Percentiles rank a stretch among this genome's conserved stretches.
These are phyloP conservation scores for Vicia sativa DNA, from an alignment of 306 rosid genomes.

Conservation along the genomic window DNA sequence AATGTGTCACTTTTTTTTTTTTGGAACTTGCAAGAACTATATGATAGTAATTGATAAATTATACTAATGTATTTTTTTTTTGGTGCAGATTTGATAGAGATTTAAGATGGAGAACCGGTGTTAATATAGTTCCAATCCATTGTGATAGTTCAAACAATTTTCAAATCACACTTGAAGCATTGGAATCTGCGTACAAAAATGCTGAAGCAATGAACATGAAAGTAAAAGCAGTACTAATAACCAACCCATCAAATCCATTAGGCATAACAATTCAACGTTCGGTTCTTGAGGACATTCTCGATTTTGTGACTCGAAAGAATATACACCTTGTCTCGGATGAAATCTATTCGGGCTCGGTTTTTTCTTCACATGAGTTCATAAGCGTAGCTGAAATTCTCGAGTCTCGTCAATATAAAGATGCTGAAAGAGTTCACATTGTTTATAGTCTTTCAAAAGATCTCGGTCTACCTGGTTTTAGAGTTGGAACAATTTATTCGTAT, in stretches of 20 bases:
- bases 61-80: conserved; percentile 1
- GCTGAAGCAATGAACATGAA: conserved; percentile 57
- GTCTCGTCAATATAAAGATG: conserved; percentile 37
- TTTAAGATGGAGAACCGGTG: conserved; percentile 94
- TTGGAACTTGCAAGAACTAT: conserved; percentile 28
- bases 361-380: conserved; percentile 62
- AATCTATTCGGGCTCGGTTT: conserved; percentile 90
- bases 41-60: background rate
- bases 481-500: conserved; percentile 88
- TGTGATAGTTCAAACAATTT: conserved; percentile 81
- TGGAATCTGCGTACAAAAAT: conserved; percentile 63
- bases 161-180: conserved; percentile 69
- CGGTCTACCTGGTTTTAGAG: conserved; percentile 86
- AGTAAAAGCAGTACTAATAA: conserved; percentile 74
- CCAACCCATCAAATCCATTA: conserved; percentile 91
- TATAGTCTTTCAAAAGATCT: conserved; percentile 95
- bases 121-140: conserved; percentile 79
- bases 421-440: conserved; percentile 88
- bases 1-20: background rate
- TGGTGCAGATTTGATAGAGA: conserved; percentile 86
- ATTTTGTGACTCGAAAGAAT: conserved; percentile 69
- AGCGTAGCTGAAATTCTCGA: conserved; percentile 78
- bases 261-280: conserved; percentile 68
- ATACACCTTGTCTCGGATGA: conserved; percentile 92
- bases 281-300: conserved; percentile 62